Percentiles rank a stretch among this genome's conserved stretches.
phyloP scores from a whole-genome alignment of 257 asterid genomes.

The Rehmannia glutinosa region DNA sequence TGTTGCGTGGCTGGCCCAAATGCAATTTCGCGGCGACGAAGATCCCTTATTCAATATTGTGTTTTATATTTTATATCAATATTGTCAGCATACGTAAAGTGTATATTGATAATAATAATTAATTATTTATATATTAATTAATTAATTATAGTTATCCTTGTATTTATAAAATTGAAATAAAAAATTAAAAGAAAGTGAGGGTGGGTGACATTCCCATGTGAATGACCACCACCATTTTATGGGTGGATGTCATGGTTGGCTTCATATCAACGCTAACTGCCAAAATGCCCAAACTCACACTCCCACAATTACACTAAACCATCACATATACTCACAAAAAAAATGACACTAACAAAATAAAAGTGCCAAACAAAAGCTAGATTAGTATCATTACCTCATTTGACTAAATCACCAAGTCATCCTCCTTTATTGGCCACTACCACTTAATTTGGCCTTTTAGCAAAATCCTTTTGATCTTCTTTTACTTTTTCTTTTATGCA shows the following conservation, averaged over 20 bases:
- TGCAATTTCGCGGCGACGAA: too few relatives aligned
- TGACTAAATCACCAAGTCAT: slow-evolving; percentile 37
- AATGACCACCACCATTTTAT: slow-evolving; percentile 29
- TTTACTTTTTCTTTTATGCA: neutral
- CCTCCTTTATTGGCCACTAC: slow-evolving; percentile 26
- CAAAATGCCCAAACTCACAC: slow-evolving; percentile 38
- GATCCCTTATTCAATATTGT: too few relatives aligned
- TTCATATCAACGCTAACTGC: slow-evolving; percentile 87
- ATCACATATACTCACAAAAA: slow-evolving; percentile 16
- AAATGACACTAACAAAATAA: slow-evolving; percentile 28
- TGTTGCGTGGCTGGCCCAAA: too few relatives aligned
- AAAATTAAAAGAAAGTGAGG: neutral
- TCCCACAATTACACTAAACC: slow-evolving; percentile 30
- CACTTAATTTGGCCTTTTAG: slow-evolving; percentile 7
- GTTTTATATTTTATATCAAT: too few relatives aligned
- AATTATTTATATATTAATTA: too few relatives aligned
- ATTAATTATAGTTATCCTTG: too few relatives aligned
- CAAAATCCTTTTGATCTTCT: neutral
- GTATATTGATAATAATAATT: too few relatives aligned
- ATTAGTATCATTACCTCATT: slow-evolving; percentile 52
- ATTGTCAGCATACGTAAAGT: too few relatives aligned
- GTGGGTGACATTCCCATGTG: slow-evolving; percentile 67
- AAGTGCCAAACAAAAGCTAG: slow-evolving; percentile 1
- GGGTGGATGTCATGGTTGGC: slow-evolving; percentile 84
- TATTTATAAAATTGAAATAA: too few relatives aligned